Evolutionary conservation across 2,329 filamentous ascomycete species (phyloP).

Genomic region (Parafenestella ontariensis): DNA sequence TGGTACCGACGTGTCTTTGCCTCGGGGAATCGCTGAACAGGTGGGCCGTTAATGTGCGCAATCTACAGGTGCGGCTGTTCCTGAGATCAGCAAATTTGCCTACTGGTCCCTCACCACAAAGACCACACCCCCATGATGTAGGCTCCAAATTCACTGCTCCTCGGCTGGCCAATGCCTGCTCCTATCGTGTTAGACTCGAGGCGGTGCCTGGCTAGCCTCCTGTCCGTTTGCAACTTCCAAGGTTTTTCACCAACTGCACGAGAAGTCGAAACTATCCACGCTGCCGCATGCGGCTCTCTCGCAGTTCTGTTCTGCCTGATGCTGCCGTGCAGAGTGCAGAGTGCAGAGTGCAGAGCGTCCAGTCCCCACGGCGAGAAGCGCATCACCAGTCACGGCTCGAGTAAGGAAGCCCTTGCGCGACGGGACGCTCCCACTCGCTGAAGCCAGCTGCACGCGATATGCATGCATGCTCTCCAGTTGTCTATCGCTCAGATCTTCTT

Average conservation of each 20-base stretch:
- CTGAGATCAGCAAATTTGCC: slow-evolving; percentile 8
- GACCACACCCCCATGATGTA: slow-evolving; percentile 7
- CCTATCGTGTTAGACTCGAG: slow-evolving; percentile 2
- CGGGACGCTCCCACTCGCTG: slow-evolving; percentile 17
- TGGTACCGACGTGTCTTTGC: neutral
- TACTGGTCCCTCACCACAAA: neutral
- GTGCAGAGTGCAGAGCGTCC: no score
- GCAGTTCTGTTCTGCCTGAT: slow-evolving; percentile 9
- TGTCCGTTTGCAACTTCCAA: slow-evolving; percentile 9
- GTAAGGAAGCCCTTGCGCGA: slow-evolving; percentile 2
- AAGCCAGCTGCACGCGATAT: slow-evolving; percentile 25
- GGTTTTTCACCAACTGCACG: neutral
- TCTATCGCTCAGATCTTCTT: slow-evolving; percentile 27
- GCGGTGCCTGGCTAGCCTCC: slow-evolving; percentile 7
- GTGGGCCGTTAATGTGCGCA: neutral
- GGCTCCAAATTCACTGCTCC: slow-evolving; percentile 5
- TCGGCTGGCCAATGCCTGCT: slow-evolving; percentile 13
- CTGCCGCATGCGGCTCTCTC: slow-evolving; percentile 11
- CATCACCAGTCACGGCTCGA: neutral
- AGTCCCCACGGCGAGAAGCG: slow-evolving; percentile 3
- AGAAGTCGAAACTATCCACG: neutral
- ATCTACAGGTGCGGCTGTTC: slow-evolving; percentile 3
- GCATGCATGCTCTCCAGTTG: slow-evolving; percentile 17
- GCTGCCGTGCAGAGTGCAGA: no score
- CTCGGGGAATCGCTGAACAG: neutral